Evolutionary conservation across 257 asterid species (phyloP).

Genomic region (Cynanchum wilfordii): DNA sequence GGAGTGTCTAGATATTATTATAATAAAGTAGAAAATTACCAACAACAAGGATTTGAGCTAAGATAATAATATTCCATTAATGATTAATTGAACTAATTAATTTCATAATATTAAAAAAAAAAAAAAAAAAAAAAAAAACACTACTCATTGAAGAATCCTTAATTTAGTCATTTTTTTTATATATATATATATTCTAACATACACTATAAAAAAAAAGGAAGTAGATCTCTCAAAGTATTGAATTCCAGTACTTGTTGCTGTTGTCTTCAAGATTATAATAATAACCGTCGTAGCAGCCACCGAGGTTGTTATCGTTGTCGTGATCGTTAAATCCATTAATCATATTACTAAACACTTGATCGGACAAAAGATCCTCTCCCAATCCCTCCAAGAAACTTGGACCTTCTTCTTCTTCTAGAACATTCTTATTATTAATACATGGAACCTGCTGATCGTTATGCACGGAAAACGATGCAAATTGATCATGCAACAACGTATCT

Average conservation of each 20-base stretch:
- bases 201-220: background rate
- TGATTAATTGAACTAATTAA: no score
- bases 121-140: no score
- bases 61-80: no score
- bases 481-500: background rate
- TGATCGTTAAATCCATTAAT: background rate
- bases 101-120: no score
- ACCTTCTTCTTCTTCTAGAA: background rate
- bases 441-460: background rate
- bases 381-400: slow-evolving; percentile 11
- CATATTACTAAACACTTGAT: no score
- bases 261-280: slow-evolving; percentile 22
- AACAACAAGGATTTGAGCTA: no score
- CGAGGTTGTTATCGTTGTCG: background rate
- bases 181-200: background rate
- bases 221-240: background rate
- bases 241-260: slow-evolving; percentile 23
- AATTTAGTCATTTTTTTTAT: no score
- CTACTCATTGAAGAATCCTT: no score
- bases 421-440: no score
- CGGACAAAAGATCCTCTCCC: background rate
- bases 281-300: background rate
- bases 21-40: no score
- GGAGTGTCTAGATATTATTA: no score
- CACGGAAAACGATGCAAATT: background rate